Base-by-base conservation (phyloP, 2,329 filamentous ascomycete genomes). In the Colletotrichum godetiae region DNA sequence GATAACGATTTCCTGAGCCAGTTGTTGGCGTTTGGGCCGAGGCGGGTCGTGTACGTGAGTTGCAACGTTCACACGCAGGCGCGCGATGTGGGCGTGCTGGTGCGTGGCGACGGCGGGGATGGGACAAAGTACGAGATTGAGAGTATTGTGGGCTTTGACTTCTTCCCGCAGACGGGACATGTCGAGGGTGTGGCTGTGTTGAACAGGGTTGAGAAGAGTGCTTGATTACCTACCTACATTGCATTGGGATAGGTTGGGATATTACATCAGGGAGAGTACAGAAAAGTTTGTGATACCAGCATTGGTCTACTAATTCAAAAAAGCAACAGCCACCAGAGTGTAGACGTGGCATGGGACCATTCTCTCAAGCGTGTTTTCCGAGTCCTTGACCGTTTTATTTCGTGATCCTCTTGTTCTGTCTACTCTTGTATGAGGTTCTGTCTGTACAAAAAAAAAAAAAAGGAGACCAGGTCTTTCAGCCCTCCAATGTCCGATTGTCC, bases 1-100 rank as follows among this genome's bases (percentile, higher is more conserved):
- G 96, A 98, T 78, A 91, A 92, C 60, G 90, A 90, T 75, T 99
- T 99, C 82, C 84, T 99, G 55, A 83, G 86, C 19, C 97, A 99
- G 85, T 83, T 99, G 78, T 85, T 98, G 67, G 83, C 86, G 6
- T 98, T 94, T 78, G 93, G 89, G 0, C 96, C 97, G 0, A 88
- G 88, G 75, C 88, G 97, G 72, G 91, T 99, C 12, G 91, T 98
- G 5, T 99, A 99, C 81, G 96, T 99, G 53, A 97, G 94, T 80
- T 99, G 97, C 79, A 99, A 99, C 79, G 97, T 99, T 76, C 97
- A 99, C 81, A 98, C 96, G 10, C 97, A 98, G 88, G 97, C 97
- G 15, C 87, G 97, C 66, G 97, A 99, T 83, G 92, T 99, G 0
- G 97, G 95, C 0, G 91, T 96, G 74, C 84, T 99, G 78, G 95